Percentiles rank a stretch among this genome's conserved stretches.
Evolutionary conservation across 768 basidiomycete species (phyloP).

Genomic region (Suillus brevipes): DNA sequence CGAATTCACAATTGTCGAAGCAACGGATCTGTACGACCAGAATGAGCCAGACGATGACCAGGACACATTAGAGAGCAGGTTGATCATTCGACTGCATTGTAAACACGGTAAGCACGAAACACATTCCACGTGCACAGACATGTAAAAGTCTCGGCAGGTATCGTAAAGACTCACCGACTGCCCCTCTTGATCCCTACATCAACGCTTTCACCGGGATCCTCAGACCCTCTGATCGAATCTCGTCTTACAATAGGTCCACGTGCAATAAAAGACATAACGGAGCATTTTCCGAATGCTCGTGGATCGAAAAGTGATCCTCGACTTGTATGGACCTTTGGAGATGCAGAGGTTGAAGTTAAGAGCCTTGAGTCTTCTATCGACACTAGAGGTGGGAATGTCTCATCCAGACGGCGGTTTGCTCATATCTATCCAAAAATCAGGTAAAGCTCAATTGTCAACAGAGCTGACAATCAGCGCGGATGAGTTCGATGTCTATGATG

Average conservation of each 20-base stretch:
- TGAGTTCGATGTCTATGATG: slow-evolving; percentile 79
- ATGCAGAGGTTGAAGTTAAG: slow-evolving; percentile 65
- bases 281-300: slow-evolving; percentile 72
- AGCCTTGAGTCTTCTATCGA: slow-evolving; percentile 69
- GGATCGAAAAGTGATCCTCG: slow-evolving; percentile 72
- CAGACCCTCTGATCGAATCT: slow-evolving; percentile 59
- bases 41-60: slow-evolving; percentile 35
- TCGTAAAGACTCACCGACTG: slow-evolving; percentile 80
- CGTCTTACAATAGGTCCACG: slow-evolving; percentile 70
- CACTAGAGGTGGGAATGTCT: slow-evolving; percentile 49
- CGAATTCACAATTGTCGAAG: slow-evolving; percentile 69
- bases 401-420: neutral
- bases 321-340: slow-evolving; percentile 77
- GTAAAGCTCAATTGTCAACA: slow-evolving; percentile 64
- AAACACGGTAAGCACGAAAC: slow-evolving; percentile 64
- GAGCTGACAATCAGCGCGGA: slow-evolving; percentile 75
- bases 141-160: slow-evolving; percentile 45
- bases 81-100: slow-evolving; percentile 74
- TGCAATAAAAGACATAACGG: slow-evolving; percentile 73
- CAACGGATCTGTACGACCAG: slow-evolving; percentile 30
- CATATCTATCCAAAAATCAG: slow-evolving; percentile 33
- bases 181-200: slow-evolving; percentile 57
- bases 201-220: slow-evolving; percentile 65
- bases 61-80: slow-evolving; percentile 69
- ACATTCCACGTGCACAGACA: neutral